Evolutionary conservation across 345 rosid genomes (phyloP).

Genomic region (Bruguiera sexangula): DNA sequence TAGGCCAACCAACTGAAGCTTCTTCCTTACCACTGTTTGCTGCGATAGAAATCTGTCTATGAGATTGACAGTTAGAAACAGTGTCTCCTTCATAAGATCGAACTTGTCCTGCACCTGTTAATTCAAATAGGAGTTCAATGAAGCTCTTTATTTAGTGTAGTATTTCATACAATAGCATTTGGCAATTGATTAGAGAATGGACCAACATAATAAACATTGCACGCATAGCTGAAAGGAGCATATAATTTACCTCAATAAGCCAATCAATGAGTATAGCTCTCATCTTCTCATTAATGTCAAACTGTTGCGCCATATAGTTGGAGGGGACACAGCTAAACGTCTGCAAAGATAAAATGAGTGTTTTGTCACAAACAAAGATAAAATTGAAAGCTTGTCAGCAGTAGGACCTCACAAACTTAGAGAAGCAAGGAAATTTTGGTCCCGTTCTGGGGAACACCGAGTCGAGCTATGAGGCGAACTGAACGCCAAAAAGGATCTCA

Average conservation of each 20-base stretch:
- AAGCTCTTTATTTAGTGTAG: neutral
- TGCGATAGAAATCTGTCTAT: constrained; percentile 83
- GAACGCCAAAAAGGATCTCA: too few species aligned
- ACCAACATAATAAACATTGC: neutral
- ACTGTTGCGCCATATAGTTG: constrained; percentile 66
- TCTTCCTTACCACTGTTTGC: constrained; percentile 64
- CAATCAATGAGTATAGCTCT: constrained; percentile 93
- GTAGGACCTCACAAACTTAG: too few species aligned
- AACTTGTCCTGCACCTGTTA: constrained; percentile 93
- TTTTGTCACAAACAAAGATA: neutral
- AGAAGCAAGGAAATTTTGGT: neutral
- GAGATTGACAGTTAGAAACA: constrained; percentile 79
- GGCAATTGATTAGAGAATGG: neutral
- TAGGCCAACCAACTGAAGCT: constrained; percentile 87
- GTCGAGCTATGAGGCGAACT: too few species aligned
- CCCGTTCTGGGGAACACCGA: too few species aligned
- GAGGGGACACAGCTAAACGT: constrained; percentile 52
- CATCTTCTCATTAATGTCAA: constrained; percentile 87
- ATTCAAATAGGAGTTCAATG: constrained; percentile 9
- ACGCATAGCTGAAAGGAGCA: neutral
- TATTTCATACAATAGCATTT: neutral
- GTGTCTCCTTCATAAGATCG: constrained; percentile 74
- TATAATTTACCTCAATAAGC: constrained; percentile 74
- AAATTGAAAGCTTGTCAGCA: neutral
- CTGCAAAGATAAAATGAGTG: constrained; percentile 32